Evolutionary conservation across 1,139 yeast species (phyloP), one percentile per base, ranked within the genome.

Genomic region (Candida pseudoviswanathii): DNA sequence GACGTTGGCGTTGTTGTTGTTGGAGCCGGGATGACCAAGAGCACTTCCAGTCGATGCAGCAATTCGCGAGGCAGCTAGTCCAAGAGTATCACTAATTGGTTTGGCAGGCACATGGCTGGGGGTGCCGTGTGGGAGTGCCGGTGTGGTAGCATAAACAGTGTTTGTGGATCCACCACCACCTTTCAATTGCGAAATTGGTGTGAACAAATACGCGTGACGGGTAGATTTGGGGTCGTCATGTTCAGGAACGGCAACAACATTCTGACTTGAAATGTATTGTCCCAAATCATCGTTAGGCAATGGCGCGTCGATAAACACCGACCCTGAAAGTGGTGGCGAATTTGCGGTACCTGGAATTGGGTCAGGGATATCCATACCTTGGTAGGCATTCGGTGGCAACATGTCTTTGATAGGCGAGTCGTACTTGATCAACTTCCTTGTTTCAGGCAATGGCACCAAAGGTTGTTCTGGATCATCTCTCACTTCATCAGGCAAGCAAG

Each of bases 401-500:
- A 90, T 67, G 56, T 85, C 83, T 62, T 85, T 86, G 57, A 94
- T 78, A 8, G 99, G 99, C 2, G 97, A 89, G 46, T 88, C 92
- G 60, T 75, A 84, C 63, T 84, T 84, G 62, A 84, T 84, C 63
- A 87, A 77, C 55, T 87, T 83, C 60, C 96, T 80, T 1, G 84
- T 81, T 55, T 76, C 80, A 48, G 58, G 66, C 52, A 76, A 66
- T 7, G 78, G 78, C 31, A 75, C 66, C 41, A 85, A 85, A 57
- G 95, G 92, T 44, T 90, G 90, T 65, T 94, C 98, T 49, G 85
- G 87, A 46, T 82, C 79, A 54, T 88, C 92, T 62, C 98, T 83
- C 38, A 92, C 89, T 64, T 92, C 99, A 67, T 94, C 99, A 0
- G 99, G 99, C 57, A 94, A 79, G 73, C 99, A 94, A 3, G 97